A percentile compares a stretch with the other conserved stretches of the same genome.
Conservation (phyloP, 441 rosid species). For the Bruguiera hainesii region DNA sequence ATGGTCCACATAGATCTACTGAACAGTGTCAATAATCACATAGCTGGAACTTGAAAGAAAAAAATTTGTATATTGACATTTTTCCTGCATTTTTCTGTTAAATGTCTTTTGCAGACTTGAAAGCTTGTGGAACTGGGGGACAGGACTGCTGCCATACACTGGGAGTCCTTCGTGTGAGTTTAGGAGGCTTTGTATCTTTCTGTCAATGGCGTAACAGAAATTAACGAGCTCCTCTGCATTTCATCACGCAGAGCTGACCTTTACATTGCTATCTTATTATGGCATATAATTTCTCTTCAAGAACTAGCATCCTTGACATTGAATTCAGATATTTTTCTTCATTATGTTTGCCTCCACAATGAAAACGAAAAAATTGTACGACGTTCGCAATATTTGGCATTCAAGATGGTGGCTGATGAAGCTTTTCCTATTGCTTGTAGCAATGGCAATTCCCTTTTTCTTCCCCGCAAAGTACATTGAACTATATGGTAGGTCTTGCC, state of each 20-base stretch:
- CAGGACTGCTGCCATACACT: constrained; percentile 51
- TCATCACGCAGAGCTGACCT: background rate
- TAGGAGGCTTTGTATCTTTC: constrained; percentile 87
- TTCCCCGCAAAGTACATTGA: constrained; percentile 58
- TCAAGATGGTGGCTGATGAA: constrained; percentile 67
- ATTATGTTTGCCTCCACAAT: constrained; percentile 61
- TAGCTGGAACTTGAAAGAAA: too few relatives aligned
- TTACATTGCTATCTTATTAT: background rate
- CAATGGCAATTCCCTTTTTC: constrained; percentile 58
- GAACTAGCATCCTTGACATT: constrained; percentile 31
- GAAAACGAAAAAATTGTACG: constrained; percentile 53
- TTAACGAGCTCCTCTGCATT: background rate
- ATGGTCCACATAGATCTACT: background rate
- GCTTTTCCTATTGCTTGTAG: constrained; percentile 39
- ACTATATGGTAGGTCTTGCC: constrained; percentile 45
- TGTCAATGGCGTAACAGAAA: background rate
- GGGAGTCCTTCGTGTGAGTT: constrained; percentile 88
- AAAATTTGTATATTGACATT: background rate
- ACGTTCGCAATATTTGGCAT: constrained; percentile 64
- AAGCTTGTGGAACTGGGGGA: constrained; percentile 66
- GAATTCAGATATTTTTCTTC: constrained; percentile 65
- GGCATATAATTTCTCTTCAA: background rate
- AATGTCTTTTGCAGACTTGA: constrained; percentile 42
- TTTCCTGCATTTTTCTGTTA: background rate
- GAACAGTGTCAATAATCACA: background rate